A percentile compares a stretch with the other conserved stretches of the same genome.
Evolutionary conservation across 78 protist species (phyloP).

Genomic region (Polysphondylium violaceum): DNA sequence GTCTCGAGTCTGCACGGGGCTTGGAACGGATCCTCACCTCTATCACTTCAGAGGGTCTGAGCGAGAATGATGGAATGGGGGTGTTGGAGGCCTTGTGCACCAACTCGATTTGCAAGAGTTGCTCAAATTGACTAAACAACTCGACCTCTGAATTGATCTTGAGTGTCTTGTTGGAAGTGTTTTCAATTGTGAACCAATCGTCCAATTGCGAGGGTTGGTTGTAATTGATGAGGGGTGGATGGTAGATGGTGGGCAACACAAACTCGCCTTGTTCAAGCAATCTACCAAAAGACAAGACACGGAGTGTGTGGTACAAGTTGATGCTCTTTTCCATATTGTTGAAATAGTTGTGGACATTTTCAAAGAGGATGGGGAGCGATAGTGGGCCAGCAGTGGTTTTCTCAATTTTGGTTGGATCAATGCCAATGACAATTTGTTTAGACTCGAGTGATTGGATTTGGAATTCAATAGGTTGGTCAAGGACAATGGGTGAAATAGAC

Average conservation of each 20-base stretch:
- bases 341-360: constrained; percentile 54
- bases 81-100: constrained; percentile 59
- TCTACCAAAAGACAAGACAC: constrained; percentile 60
- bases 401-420: constrained; percentile 71
- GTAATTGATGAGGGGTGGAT: constrained; percentile 33
- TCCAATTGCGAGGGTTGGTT: constrained; percentile 26
- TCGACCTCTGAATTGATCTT: constrained; percentile 71
- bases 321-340: constrained; percentile 18
- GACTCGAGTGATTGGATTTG: constrained; percentile 50
- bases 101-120: constrained; percentile 7
- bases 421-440: constrained; percentile 20
- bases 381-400: constrained; percentile 41
- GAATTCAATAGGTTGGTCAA: background rate
- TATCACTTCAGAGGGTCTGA: constrained; percentile 47
- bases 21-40: constrained; percentile 62
- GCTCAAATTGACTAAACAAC: constrained; percentile 27
- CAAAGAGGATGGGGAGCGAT: constrained; percentile 21
- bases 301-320: constrained; percentile 34
- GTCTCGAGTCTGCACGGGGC: constrained; percentile 46
- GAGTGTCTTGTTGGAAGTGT: constrained; percentile 41
- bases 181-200: constrained; percentile 83
- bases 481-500: background rate
- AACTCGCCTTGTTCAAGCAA: constrained; percentile 43
- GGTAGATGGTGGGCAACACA: constrained; percentile 44
- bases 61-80: constrained; percentile 64